A percentile compares a stretch with the other conserved stretches of the same genome.
Conservation (phyloP, 169 alveolate species). For the Cryptosporidium muris region DNA sequence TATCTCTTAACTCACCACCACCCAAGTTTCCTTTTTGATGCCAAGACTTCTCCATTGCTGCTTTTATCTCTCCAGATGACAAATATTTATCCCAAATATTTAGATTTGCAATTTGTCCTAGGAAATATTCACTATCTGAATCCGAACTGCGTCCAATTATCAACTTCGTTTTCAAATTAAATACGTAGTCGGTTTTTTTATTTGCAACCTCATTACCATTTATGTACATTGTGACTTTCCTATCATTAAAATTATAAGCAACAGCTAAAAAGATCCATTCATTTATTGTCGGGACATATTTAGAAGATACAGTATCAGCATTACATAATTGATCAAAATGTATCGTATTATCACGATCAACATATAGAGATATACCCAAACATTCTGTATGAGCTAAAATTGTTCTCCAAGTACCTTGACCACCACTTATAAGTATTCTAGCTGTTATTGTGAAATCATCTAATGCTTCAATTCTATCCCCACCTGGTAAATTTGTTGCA, state of each 20-base stretch:
- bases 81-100: constrained; percentile 68
- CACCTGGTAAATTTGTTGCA: constrained; percentile 74
- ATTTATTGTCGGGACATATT: constrained; percentile 55
- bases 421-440: constrained; percentile 72
- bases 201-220: constrained; percentile 69
- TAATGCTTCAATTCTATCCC: constrained; percentile 69
- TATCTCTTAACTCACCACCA: constrained; percentile 72
- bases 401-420: constrained; percentile 72
- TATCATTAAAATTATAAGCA: constrained; percentile 55
- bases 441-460: constrained; percentile 76
- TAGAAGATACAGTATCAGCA: constrained; percentile 54
- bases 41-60: constrained; percentile 72
- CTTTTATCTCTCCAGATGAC: constrained; percentile 31
- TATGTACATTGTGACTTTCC: constrained; percentile 56
- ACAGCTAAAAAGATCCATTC: constrained; percentile 69
- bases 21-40: constrained; percentile 63
- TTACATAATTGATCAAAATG: constrained; percentile 69
- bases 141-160: constrained; percentile 67
- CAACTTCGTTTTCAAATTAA: constrained; percentile 55
- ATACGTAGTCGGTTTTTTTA: constrained; percentile 46
- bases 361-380: constrained; percentile 60
- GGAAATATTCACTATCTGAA: constrained; percentile 66
- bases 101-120: constrained; percentile 66
- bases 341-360: constrained; percentile 64
- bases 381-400: constrained; percentile 70